Percentiles rank a stretch among this genome's conserved stretches.
Evolutionary conservation across 2,329 filamentous ascomycete genomes (phyloP).

Genomic region (Pseudocercospora musae): DNA sequence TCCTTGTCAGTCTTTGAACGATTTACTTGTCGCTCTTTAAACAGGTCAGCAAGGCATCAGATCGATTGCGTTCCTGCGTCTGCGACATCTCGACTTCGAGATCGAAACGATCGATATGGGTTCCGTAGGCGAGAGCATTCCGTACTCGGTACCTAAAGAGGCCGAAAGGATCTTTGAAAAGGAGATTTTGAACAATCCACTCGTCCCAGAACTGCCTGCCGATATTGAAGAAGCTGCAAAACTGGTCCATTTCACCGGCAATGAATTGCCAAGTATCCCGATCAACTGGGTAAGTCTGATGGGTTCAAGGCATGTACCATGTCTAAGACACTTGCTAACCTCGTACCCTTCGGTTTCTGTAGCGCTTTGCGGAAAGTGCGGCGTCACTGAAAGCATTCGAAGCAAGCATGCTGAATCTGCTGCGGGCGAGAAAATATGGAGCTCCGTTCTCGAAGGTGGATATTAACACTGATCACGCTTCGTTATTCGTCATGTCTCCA

Average conservation of each 20-base stretch:
- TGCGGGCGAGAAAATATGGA: slow-evolving; percentile 20
- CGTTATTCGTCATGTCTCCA: slow-evolving; percentile 26
- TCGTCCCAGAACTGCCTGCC: slow-evolving; percentile 39
- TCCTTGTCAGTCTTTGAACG: background rate
- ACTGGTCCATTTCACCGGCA: slow-evolving; percentile 44
- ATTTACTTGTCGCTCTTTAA: too few relatives aligned
- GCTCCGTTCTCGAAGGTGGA: slow-evolving; percentile 14
- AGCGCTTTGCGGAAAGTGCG: slow-evolving; percentile 53
- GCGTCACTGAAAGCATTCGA: slow-evolving; percentile 37
- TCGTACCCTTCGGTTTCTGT: too few relatives aligned
- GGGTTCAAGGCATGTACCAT: too few relatives aligned
- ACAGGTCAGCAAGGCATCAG: too few relatives aligned
- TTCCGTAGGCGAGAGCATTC: slow-evolving; percentile 1
- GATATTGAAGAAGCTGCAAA: slow-evolving; percentile 38
- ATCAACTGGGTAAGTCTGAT: too few relatives aligned
- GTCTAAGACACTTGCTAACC: too few relatives aligned
- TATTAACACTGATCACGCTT: slow-evolving; percentile 24
- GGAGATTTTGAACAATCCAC: slow-evolving; percentile 45
- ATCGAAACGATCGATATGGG: slow-evolving; percentile 3
- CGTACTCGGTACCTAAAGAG: slow-evolving; percentile 22
- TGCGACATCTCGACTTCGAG: background rate
- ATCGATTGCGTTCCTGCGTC: background rate
- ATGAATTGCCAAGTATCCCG: slow-evolving; percentile 45
- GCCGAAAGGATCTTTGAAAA: slow-evolving; percentile 33
- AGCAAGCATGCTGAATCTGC: slow-evolving; percentile 22